Evolutionary conservation across 768 basidiomycete genomes (phyloP).

Genomic region (Agaricus blazei): DNA sequence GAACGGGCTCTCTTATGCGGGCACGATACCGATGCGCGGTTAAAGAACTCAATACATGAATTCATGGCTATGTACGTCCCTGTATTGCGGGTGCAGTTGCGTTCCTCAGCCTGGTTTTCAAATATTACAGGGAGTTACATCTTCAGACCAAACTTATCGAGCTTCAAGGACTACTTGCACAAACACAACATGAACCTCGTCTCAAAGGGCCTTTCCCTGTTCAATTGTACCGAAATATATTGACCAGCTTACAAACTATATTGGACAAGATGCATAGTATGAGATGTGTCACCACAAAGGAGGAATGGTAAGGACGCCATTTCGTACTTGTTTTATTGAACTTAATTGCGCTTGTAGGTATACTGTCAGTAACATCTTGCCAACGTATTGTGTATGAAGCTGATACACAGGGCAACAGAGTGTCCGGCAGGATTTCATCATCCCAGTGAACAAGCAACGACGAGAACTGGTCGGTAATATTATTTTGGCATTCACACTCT

Average conservation of each 20-base stretch:
- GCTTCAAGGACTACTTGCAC: constrained; percentile 77
- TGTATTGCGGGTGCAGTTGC: background rate
- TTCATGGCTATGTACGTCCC: constrained; percentile 86
- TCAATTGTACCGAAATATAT: constrained; percentile 73
- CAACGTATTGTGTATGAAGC: background rate
- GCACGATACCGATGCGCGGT: constrained; percentile 31
- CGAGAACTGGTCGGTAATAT: constrained; percentile 96
- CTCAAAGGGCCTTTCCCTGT: constrained; percentile 95
- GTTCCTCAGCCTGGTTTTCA: background rate
- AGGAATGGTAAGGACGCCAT: constrained; percentile 70
- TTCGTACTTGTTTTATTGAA: constrained; percentile 4
- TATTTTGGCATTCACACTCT: constrained; percentile 79
- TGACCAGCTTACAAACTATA: constrained; percentile 80
- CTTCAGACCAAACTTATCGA: constrained; percentile 88
- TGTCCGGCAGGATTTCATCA: constrained; percentile 81
- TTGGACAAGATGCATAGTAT: constrained; percentile 90
- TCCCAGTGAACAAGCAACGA: constrained; percentile 85
- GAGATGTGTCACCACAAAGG: constrained; percentile 93
- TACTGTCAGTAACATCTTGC: constrained; percentile 44
- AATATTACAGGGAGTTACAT: constrained; percentile 79
- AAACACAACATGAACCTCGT: constrained; percentile 90
- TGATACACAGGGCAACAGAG: constrained; percentile 36
- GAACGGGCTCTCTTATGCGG: constrained; percentile 24
- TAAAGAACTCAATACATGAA: constrained; percentile 66
- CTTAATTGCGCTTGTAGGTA: constrained; percentile 42